A percentile compares a stretch with the other conserved stretches of the same genome.
Evolutionary conservation across 1,284 basidiomycete genomes (phyloP).

Genomic region (Ceraceosorus bombacis): DNA sequence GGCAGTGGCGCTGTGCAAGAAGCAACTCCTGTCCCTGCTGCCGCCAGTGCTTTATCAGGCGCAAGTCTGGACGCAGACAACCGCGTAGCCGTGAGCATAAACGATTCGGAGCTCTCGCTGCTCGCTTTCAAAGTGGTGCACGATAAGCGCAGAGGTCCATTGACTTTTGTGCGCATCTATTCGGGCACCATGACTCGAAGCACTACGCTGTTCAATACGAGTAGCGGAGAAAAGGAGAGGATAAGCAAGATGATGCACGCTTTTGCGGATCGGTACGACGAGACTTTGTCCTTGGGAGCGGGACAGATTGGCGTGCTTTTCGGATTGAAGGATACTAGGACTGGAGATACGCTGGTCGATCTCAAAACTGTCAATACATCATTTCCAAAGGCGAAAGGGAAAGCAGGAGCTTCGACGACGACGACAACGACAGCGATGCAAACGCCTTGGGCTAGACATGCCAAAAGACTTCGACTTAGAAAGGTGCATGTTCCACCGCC

Average conservation of each 20-base stretch:
- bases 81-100: too few relatives aligned
- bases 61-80: too few relatives aligned
- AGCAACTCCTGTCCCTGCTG: too few relatives aligned
- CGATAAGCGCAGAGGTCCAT: too few relatives aligned
- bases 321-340: constrained; percentile 71
- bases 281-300: constrained; percentile 70
- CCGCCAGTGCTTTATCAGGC: too few relatives aligned
- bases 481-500: too few relatives aligned
- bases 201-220: constrained; percentile 64
- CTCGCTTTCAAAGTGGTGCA: too few relatives aligned
- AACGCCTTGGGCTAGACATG: too few relatives aligned
- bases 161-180: constrained; percentile 79
- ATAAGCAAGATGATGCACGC: constrained; percentile 69
- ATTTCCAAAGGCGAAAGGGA: not conserved
- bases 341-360: constrained; percentile 68
- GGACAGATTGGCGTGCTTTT: constrained; percentile 78
- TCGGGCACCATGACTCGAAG: constrained; percentile 62
- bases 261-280: constrained; percentile 69
- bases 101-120: too few relatives aligned
- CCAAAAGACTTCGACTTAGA: too few relatives aligned
- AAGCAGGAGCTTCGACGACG: not conserved
- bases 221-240: constrained; percentile 63
- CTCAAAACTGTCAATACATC: constrained; percentile 9
- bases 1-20: too few relatives aligned
- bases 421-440: too few relatives aligned